Base-by-base conservation (phyloP, 129 eudicot species). In the Logfia minima region DNA sequence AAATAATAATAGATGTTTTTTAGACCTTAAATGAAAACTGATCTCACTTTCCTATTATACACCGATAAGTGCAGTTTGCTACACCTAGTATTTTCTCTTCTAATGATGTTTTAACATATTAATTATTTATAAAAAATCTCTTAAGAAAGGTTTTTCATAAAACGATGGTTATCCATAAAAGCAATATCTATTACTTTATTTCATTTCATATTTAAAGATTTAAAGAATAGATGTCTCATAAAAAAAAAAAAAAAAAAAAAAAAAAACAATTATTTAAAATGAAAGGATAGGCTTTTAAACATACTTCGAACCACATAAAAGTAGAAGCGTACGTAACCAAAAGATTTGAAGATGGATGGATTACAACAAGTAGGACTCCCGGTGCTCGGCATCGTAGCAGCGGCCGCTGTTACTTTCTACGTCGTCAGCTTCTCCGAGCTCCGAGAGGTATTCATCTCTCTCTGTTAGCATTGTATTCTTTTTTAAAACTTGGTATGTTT, bases 401-500 rank as follows among this genome's bases (percentile, higher is more conserved):
- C 88, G 19, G 98, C 98, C 5, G 98, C 97, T 24, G 85, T 88
- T 80, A 90, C 98, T 35, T 93, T 93, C 85, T 93, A 93, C 58
- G 96, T 79, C 17, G 97, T 93, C 79, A 93, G 98, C 88, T 93
- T 93, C 78, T 23, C 75, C 72, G 97, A 93, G 79, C 85, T 90
- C 64, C 83, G 97, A 70, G 98, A 93, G 96, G 98, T 92, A 69
- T 60, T 53, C 45, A 26, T 77, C 37, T 48, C 32, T 32, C 35
- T 71, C 72, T 11, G 0, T 9, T 55, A 13, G 48, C 45, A 10
- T 51, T 35, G 23, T 51, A 22, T 63, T 48, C 51, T 1, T 19
- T 66, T n/a, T 29, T 26, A 24, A 29, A 19, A 52, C 8, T 75
- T 31, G 2, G 22, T 52, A 53, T 35, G 22, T 59, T 62, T 77